Evolutionary conservation across 1,284 basidiomycete species (phyloP), one percentile per base, ranked within the genome.

Genomic region (Farysia itapuensis): DNA sequence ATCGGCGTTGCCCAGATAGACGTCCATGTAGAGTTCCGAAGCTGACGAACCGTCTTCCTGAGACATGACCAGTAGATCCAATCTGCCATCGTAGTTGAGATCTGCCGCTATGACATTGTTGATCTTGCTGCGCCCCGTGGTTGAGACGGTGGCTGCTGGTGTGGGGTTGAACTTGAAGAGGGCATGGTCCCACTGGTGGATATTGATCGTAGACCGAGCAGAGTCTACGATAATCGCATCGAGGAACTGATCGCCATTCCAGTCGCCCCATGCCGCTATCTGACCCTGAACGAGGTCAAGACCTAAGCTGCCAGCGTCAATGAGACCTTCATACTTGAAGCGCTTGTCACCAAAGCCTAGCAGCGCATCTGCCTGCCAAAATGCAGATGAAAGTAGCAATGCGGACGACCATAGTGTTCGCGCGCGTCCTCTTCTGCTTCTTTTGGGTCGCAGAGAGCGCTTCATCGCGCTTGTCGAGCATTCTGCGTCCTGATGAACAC

Each of bases 201-300:
- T 80, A 1, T 84, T 81, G 11, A 96, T 67, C 0, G 85, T 85
- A 56, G 84, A 85, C 60, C 87, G 86, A 77, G 89, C 86, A 8
- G 82, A 76, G 35, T 81, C 85, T 20, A 97, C 79, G 9, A 85
- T 81, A 43, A 97, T 81, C 4, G 92, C 79, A 77, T 98, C 94
- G 51, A 90, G 77, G 71, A 91, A 74, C 20, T 67, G 67, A 77
- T 97, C 92, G 4, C 89, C 92, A 75, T 96, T 86, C 77, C 90
- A 93, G 79, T 98, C 94, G 22, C 90, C 94, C 70, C 92, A 88
- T 2, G 92, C 93, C 36, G 89, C 82, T 21, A 95, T 82, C 44
- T 88, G 83, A 18, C 84, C 84, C 29, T 84, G 58, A n/a, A 80
- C 80, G 28, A 82, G 81, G 15, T 63, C 65, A 15, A 98, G 79